These are phyloP conservation scores for Fusarium continuum DNA, from an alignment of 2,329 filamentous ascomycete species.

Conservation along the genomic window DNA sequence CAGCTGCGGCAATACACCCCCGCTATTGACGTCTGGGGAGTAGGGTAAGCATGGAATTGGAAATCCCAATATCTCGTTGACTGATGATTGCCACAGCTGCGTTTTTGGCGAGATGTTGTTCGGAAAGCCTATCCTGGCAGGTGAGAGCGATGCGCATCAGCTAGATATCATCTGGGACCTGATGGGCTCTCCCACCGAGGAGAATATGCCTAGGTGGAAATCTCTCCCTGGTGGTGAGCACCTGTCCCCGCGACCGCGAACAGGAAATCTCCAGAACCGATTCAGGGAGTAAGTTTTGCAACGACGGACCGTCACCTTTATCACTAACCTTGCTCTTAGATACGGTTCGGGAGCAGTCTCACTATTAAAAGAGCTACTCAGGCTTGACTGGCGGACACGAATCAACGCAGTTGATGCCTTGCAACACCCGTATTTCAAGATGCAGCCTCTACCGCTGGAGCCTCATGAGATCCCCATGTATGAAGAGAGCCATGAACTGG, in stretches of 20 bases:
- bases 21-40: constrained; percentile 97
- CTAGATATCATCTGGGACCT: constrained; percentile 94
- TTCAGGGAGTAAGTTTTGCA: constrained; percentile 74
- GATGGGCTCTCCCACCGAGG: constrained; percentile 87
- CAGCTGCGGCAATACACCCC: constrained; percentile 93
- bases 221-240: constrained; percentile 82
- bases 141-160: constrained; percentile 88
- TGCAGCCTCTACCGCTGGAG: constrained; percentile 77
- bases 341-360: constrained; percentile 78
- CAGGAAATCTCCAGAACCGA: constrained; percentile 73
- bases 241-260: constrained; percentile 68
- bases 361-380: constrained; percentile 82
- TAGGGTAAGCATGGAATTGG: constrained; percentile 70
- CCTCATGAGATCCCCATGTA: constrained; percentile 91
- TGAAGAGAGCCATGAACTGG: constrained; percentile 96
- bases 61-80: neutral
- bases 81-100: constrained; percentile 67
- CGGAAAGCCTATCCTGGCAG: constrained; percentile 89
- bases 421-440: constrained; percentile 90
- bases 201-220: constrained; percentile 93
- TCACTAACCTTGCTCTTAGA: constrained; percentile 50
- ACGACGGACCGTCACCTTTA: neutral
- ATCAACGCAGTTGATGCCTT: constrained; percentile 95
- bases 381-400: constrained; percentile 86
- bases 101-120: constrained; percentile 98